A percentile compares a stretch with the other conserved stretches of the same genome.
Conservation (phyloP, 2,329 filamentous ascomycete genomes). For the Diaporthe caulivora region DNA sequence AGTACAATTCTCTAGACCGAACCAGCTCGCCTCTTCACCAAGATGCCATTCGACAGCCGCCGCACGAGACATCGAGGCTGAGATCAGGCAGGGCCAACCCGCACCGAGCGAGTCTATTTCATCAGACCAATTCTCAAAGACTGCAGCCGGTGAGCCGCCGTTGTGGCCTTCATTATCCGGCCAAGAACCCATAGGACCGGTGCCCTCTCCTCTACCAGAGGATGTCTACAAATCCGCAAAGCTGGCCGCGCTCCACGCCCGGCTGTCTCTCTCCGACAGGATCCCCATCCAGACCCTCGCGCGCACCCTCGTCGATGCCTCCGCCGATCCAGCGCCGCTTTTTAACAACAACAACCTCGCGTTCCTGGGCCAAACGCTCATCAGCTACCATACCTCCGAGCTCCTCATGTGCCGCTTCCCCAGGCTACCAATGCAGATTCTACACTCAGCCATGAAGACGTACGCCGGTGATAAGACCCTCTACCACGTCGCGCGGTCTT, state of each 20-base stretch:
- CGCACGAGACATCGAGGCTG: slow-evolving; percentile 37
- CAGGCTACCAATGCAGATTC: slow-evolving; percentile 87
- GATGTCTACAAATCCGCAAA: slow-evolving; percentile 82
- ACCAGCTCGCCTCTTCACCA: slow-evolving; percentile 43
- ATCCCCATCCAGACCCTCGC: slow-evolving; percentile 89
- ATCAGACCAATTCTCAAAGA: slow-evolving; percentile 43
- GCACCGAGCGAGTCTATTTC: slow-evolving; percentile 29
- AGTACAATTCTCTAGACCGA: slow-evolving; percentile 33
- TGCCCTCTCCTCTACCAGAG: slow-evolving; percentile 77
- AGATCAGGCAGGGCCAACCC: slow-evolving; percentile 32
- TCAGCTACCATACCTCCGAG: slow-evolving; percentile 91
- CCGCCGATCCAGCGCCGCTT: slow-evolving; percentile 81
- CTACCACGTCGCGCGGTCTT: slow-evolving; percentile 80
- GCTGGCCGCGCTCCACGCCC: slow-evolving; percentile 91
- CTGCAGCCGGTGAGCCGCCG: slow-evolving; percentile 46
- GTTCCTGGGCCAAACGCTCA: slow-evolving; percentile 83
- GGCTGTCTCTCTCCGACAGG: slow-evolving; percentile 83
- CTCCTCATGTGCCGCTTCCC: slow-evolving; percentile 90
- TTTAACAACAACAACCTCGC: slow-evolving; percentile 93
- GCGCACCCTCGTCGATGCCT: slow-evolving; percentile 85
- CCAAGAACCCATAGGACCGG: slow-evolving; percentile 22
- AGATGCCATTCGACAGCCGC: slow-evolving; percentile 49
- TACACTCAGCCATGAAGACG: slow-evolving; percentile 87
- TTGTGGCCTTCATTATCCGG: slow-evolving; percentile 52
- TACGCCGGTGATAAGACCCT: slow-evolving; percentile 84